Conservation (phyloP, 1,139 yeast genomes). For the Arxiozyma telluris region DNA sequence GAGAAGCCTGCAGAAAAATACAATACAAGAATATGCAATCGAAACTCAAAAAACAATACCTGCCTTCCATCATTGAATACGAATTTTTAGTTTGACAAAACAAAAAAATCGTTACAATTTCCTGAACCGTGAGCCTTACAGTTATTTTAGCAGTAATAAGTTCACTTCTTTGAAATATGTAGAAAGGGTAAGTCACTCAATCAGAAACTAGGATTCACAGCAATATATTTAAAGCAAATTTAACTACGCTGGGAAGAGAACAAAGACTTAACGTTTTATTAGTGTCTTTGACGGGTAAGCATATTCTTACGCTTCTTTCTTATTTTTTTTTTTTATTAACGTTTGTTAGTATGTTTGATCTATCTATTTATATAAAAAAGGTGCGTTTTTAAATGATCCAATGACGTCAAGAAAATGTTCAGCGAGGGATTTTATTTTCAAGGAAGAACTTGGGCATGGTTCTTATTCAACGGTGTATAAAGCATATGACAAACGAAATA, state of each 20-base stretch:
- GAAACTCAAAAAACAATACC: too few species aligned
- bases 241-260: not conserved
- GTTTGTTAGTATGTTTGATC: not conserved
- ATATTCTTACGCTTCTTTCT: not conserved
- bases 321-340: too few species aligned
- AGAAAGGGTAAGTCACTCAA: not conserved
- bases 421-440: conserved; percentile 80
- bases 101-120: too few species aligned
- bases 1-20: too few species aligned
- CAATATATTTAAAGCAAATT: not conserved
- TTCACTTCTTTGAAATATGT: not conserved
- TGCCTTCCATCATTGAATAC: too few species aligned
- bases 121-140: not conserved
- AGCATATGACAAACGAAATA: conserved; percentile 50
- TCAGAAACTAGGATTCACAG: too few species aligned
- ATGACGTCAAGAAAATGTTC: conserved; percentile 44
- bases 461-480: conserved; percentile 90
- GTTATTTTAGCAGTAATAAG: not conserved
- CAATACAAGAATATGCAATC: too few species aligned
- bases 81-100: too few species aligned
- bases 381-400: not conserved
- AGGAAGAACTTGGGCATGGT: conserved; percentile 87
- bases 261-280: not conserved
- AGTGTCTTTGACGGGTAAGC: not conserved
- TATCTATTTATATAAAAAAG: too few species aligned